Evolutionary conservation across 805 yeast species (phyloP).

Genomic region (Tetrapisispora nanseiensis): DNA sequence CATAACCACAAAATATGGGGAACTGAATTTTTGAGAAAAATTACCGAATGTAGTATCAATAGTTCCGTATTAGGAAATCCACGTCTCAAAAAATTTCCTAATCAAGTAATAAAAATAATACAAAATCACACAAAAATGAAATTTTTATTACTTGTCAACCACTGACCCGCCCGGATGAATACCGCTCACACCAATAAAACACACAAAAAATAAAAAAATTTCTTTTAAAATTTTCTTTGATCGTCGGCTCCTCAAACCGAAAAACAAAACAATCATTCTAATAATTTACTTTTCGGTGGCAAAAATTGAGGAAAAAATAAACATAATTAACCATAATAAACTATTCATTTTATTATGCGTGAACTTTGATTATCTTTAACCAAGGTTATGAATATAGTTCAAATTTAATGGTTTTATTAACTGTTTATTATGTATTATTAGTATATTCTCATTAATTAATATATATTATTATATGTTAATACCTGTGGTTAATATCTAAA

Average conservation of each 20-base stretch:
- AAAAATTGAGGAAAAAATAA: background rate
- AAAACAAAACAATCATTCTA: background rate
- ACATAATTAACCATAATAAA: background rate
- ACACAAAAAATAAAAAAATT: background rate
- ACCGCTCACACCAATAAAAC: background rate
- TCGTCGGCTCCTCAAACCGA: background rate
- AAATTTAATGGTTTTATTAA: too few relatives aligned
- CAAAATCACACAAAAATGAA: background rate
- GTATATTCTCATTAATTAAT: background rate
- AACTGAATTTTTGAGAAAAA: too few relatives aligned
- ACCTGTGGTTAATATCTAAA: too few relatives aligned
- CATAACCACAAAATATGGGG: too few relatives aligned
- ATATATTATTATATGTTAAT: too few relatives aligned
- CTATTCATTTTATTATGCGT: background rate
- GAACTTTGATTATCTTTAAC: too few relatives aligned
- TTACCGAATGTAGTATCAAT: too few relatives aligned
- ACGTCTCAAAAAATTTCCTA: background rate
- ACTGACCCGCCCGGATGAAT: too few relatives aligned
- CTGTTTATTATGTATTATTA: too few relatives aligned
- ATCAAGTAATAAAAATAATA: background rate
- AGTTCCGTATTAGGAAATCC: too few relatives aligned
- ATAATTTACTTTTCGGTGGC: constrained; percentile 2
- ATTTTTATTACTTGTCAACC: background rate
- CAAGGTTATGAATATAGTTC: too few relatives aligned
- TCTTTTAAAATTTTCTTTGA: background rate